A percentile compares a stretch with the other conserved stretches of the same genome.
These are phyloP conservation scores for Acacia pycnantha DNA, from an alignment of 331 rosid species.

Conservation along the genomic window DNA sequence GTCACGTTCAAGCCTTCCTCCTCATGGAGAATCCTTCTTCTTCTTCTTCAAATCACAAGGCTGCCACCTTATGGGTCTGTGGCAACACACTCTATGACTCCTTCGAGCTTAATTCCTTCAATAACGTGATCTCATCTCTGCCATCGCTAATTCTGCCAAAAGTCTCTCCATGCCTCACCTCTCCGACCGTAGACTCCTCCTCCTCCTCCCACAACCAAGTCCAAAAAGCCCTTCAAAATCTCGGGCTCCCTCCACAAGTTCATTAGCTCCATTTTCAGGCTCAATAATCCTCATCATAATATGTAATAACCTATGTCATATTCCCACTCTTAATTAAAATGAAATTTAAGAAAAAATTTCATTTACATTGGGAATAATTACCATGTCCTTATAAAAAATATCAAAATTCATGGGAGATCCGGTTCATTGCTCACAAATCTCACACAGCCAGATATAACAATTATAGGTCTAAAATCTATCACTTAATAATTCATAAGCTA, in stretches of 20 bases:
- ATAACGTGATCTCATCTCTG: conserved; percentile 67
- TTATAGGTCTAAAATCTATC: too few relatives aligned
- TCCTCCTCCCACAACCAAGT: not conserved
- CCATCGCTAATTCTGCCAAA: conserved; percentile 44
- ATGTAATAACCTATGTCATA: too few relatives aligned
- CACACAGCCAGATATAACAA: too few relatives aligned
- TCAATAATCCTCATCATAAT: not conserved
- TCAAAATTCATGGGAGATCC: too few relatives aligned
- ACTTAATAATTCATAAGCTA: too few relatives aligned
- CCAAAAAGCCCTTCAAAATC: conserved; percentile 48
- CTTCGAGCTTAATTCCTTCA: conserved; percentile 74
- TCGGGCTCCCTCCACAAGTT: conserved; percentile 62
- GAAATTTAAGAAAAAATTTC: too few relatives aligned
- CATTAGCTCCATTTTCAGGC: conserved; percentile 61
- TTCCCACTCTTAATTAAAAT: too few relatives aligned
- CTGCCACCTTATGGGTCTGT: conserved; percentile 59
- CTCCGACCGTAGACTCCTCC: conserved; percentile 28
- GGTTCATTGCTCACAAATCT: too few relatives aligned
- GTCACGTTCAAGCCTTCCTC: too few relatives aligned
- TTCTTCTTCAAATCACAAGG: not conserved
- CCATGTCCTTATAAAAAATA: too few relatives aligned
- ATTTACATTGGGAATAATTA: too few relatives aligned
- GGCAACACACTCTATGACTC: conserved; percentile 89
- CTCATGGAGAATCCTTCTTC: not conserved
- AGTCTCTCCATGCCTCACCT: conserved; percentile 65